Conservation (phyloP, 2,329 filamentous ascomycete species). For the Chalaropsis thielavioides region DNA sequence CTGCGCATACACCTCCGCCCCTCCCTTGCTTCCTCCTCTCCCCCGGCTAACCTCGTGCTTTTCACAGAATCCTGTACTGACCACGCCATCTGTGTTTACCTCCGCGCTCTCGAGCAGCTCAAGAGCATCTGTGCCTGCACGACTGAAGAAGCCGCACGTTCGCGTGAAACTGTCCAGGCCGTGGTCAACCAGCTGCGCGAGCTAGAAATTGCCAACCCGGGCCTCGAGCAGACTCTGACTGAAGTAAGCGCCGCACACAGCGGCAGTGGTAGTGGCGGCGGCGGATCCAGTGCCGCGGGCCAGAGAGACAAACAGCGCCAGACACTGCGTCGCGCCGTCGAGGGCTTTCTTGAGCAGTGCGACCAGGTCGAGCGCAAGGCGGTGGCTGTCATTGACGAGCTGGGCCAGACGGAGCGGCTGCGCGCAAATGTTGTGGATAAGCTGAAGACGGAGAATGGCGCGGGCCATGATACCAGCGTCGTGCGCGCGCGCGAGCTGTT, state of each 20-base stretch:
- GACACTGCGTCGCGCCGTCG: constrained; percentile 8
- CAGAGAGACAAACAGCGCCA: background rate
- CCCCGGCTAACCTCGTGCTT: background rate
- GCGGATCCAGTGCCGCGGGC: background rate
- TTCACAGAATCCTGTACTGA: constrained; percentile 13
- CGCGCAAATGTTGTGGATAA: constrained; percentile 12
- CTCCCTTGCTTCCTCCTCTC: background rate
- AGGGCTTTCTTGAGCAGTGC: constrained; percentile 8
- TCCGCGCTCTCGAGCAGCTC: constrained; percentile 25
- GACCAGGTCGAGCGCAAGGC: constrained; percentile 7
- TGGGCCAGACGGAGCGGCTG: constrained; percentile 10
- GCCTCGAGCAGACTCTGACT: constrained; percentile 9
- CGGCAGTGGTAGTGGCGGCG: background rate
- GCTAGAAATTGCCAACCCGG: constrained; percentile 12
- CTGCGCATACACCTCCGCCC: background rate
- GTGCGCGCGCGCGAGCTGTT: constrained; percentile 11
- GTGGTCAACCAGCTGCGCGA: constrained; percentile 12
- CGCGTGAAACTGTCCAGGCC: constrained; percentile 7
- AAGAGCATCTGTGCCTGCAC: constrained; percentile 6
- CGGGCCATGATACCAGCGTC: constrained; percentile 14
- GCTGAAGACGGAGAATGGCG: constrained; percentile 11
- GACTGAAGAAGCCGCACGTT: constrained; percentile 1
- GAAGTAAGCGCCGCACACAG: background rate
- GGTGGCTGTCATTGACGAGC: constrained; percentile 3
- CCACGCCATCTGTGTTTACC: constrained; percentile 25